Conservation (phyloP, 495 filamentous ascomycete species). For the Annulohypoxylon moriforme region DNA sequence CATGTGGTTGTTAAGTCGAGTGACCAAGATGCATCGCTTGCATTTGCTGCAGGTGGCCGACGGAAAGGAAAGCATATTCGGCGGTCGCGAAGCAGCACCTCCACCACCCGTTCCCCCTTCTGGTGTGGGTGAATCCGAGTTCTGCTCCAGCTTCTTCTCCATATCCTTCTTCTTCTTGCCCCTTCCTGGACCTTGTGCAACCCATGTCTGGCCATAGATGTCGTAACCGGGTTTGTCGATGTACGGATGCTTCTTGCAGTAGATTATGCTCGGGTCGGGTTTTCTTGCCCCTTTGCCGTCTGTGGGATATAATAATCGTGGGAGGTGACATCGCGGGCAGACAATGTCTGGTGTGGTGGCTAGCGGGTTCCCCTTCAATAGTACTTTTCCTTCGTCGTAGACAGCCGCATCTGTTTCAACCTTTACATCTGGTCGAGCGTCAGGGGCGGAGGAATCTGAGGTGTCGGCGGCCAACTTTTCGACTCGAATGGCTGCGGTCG, state of each 20-base stretch:
- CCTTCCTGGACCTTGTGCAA: constrained; percentile 62
- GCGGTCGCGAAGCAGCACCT: constrained; percentile 55
- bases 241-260: constrained; percentile 81
- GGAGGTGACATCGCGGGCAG: constrained; percentile 73
- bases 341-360: constrained; percentile 76
- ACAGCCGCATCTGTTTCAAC: constrained; percentile 77
- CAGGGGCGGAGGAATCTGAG: constrained; percentile 55
- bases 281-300: constrained; percentile 69
- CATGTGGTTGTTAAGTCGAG: constrained; percentile 77
- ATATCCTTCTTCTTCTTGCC: constrained; percentile 71
- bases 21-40: constrained; percentile 65
- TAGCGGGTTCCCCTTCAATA: constrained; percentile 80
- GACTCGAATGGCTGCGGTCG: constrained; percentile 77
- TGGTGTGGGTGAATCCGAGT: constrained; percentile 62
- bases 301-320: constrained; percentile 71
- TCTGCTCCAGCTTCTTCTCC: constrained; percentile 65
- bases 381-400: constrained; percentile 77
- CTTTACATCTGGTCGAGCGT: constrained; percentile 59
- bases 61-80: constrained; percentile 71
- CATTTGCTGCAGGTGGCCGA: constrained; percentile 65
- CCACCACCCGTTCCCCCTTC: constrained; percentile 54
- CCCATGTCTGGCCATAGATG: constrained; percentile 83
- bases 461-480: constrained; percentile 72
- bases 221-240: constrained; percentile 79
- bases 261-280: constrained; percentile 71